Evolutionary conservation across 2,329 filamentous ascomycete genomes (phyloP), one percentile per base, ranked within the genome.

Genomic region (Xylariaceae sp.): DNA sequence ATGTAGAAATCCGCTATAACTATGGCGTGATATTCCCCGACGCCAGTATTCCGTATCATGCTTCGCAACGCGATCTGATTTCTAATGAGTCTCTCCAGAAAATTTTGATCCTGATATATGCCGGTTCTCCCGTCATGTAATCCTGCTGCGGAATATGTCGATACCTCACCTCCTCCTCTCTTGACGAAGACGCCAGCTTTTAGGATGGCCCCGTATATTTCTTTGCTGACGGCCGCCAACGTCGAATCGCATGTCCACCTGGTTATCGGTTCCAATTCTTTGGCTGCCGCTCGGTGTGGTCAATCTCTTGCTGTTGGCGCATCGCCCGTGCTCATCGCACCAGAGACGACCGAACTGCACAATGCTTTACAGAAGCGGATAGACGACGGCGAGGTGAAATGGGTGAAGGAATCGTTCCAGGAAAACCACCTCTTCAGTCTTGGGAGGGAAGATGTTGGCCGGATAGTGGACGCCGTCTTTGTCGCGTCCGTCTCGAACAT

Each of bases 381-480:
- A 62, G 87, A 90, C 57, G 80, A 83, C 9, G 84, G 85, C 58
- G 76, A 84, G 62, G 82, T 92, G 4, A 74, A 82, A 64, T 91
- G 88, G 88, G 69, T 87, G 35, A 78, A 81, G 66, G 82, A 84
- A 60, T 71, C 77, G 0, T 96, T 97, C 67, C 73, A 83, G 54
- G 87, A 93, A 44, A 75, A 77, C 0, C 88, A 97, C 71, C 74
- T 97, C 56, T 86, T 85, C 47, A 85, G 79, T 1, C 77, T 96
- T 2, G 94, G 94, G n/a, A 82, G 94, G 55, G 81, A 85, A 47
- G 90, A 95, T 59, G 87, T 96, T 8, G 86, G 84, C 63, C 71
- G 77, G 56, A 84, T 95, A 3, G 93, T 96, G 13, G 94, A 99
- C 73, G 89, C 89, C 57, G 94, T 99, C 45, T 97, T 97, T 73